phyloP scores from a whole-genome alignment of 805 yeast genomes.

The Candida chauliodis region DNA sequence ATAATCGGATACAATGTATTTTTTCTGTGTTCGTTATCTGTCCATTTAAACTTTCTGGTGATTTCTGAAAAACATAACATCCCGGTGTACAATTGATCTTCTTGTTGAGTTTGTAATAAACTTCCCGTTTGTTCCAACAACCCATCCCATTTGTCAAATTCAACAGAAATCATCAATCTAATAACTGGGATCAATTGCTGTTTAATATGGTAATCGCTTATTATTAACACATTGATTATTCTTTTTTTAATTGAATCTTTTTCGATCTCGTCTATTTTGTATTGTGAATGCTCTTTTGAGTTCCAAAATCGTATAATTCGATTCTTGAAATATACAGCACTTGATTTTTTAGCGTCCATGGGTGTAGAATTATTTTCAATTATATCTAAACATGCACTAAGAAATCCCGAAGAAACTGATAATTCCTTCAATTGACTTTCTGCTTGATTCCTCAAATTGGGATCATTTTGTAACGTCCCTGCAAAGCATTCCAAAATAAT shows the following conservation, averaged over 20 bases:
- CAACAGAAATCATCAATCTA: constrained; percentile 30
- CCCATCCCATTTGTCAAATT: constrained; percentile 35
- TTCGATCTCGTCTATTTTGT: constrained; percentile 60
- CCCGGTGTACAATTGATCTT: constrained; percentile 53
- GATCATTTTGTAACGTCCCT: constrained; percentile 72
- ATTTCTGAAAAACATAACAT: constrained; percentile 68
- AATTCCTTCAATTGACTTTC: constrained; percentile 63
- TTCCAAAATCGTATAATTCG: constrained; percentile 64
- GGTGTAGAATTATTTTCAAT: constrained; percentile 24
- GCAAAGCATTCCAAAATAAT: constrained; percentile 71
- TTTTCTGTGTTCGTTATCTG: constrained; percentile 45
- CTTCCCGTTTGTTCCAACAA: constrained; percentile 29
- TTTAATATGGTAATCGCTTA: constrained; percentile 28
- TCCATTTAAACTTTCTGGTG: constrained; percentile 69
- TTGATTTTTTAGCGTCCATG: constrained; percentile 56
- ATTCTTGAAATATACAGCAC: constrained; percentile 83
- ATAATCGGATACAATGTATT: constrained; percentile 43
- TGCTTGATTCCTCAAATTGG: constrained; percentile 58
- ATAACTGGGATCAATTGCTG: constrained; percentile 38
- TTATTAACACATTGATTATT: constrained; percentile 58
- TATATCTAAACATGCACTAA: constrained; percentile 80
- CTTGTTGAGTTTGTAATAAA: constrained; percentile 21
- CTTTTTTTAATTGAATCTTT: constrained; percentile 70
- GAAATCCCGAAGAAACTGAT: constrained; percentile 62
- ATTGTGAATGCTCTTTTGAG: constrained; percentile 17